A percentile compares a stretch with the other conserved stretches of the same genome.
phyloP scores from a whole-genome alignment of 345 rosid species.

The Erodium maritimum region DNA sequence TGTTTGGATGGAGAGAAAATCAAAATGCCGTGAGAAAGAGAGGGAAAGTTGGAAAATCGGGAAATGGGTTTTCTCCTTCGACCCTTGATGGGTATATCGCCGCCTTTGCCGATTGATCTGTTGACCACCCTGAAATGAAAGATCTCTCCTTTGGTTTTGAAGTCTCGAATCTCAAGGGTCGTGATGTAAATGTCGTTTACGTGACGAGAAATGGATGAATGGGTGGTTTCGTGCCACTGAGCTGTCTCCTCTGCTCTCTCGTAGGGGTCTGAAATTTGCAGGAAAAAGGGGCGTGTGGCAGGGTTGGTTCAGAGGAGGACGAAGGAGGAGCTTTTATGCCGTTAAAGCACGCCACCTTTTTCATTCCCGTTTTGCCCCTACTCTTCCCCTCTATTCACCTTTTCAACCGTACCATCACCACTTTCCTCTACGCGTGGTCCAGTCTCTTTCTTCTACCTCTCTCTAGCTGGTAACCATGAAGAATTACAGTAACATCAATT shows the following conservation, averaged over 20 bases:
- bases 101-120: constrained; percentile 56
- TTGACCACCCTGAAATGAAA: too few species aligned
- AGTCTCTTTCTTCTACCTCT: too few species aligned
- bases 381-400: not conserved
- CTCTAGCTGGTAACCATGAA: not conserved
- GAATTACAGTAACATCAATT: not conserved
- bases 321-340: constrained; percentile 17
- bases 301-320: constrained; percentile 16
- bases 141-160: too few species aligned
- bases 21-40: not conserved
- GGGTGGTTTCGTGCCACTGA: not conserved
- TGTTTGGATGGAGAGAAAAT: not conserved
- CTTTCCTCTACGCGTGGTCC: too few species aligned
- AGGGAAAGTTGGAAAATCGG: constrained; percentile 2
- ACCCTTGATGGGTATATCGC: constrained; percentile 31
- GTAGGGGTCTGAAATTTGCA: constrained; percentile 13
- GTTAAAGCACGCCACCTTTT: constrained; percentile 32
- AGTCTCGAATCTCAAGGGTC: constrained; percentile 33
- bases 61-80: not conserved
- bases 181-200: not conserved
- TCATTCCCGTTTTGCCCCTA: constrained; percentile 18
- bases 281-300: constrained; percentile 20
- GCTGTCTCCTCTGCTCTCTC: not conserved
- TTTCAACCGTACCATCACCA: constrained; percentile 4
- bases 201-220: too few species aligned